Percentiles rank a stretch among this genome's conserved stretches.
Evolutionary conservation across 2,329 filamentous ascomycete species (phyloP).

Genomic region (Penicillium sclerotigenum): DNA sequence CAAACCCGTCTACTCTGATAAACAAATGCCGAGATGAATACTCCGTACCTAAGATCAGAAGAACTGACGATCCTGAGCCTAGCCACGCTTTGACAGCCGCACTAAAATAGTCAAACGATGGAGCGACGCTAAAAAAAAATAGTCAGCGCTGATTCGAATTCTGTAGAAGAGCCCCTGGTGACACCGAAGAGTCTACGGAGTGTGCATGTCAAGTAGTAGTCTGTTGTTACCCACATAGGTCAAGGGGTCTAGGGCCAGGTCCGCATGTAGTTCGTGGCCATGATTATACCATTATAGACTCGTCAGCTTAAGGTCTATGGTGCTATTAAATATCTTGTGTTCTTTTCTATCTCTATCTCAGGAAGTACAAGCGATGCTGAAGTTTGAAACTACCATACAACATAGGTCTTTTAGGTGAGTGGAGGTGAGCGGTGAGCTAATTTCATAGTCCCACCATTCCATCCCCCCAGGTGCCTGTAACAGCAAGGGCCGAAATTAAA

Average conservation of each 20-base stretch:
- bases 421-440: too few relatives aligned
- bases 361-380: neutral
- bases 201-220: constrained; percentile 5
- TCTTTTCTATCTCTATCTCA: neutral
- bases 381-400: too few relatives aligned
- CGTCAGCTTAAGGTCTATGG: too few relatives aligned
- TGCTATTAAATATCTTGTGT: neutral
- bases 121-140: neutral
- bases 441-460: neutral
- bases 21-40: neutral
- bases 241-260: neutral
- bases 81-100: constrained; percentile 5
- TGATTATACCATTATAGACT: neutral
- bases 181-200: neutral
- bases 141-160: neutral
- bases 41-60: constrained; percentile 3
- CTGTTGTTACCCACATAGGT: neutral
- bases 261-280: neutral
- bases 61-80: constrained; percentile 4
- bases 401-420: too few relatives aligned
- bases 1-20: neutral
- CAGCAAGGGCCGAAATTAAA: neutral
- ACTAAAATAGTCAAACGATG: constrained; percentile 15
- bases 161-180: neutral
- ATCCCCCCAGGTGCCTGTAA: neutral